Base-by-base conservation (phyloP, 805 yeast species). In the Ogataea philodendri region DNA sequence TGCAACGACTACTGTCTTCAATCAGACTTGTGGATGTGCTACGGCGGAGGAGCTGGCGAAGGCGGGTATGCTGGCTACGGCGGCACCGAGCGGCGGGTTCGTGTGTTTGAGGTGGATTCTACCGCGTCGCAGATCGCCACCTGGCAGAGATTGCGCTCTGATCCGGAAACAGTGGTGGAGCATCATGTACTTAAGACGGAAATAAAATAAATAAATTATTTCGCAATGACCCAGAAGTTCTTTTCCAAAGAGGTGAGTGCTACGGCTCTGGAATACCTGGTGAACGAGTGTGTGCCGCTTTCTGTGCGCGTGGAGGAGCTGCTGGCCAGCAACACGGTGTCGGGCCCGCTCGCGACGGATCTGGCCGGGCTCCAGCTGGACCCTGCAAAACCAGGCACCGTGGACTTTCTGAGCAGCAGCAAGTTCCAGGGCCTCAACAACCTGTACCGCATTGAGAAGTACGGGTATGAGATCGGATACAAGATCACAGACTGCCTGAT, bases 31-130 rank as follows among this genome's bases (percentile, higher is more conserved):
- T 86, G 95, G 95, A 63, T 93, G 21, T 93, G 98, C 54, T 88
- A 87, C 55, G 98, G 96, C 3, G 98, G 98, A 16, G 94, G 80
- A 1, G 71, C 75, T 5, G 98, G 97, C 10, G 94, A 86, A 62
- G 98, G 97, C 24, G 97, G 96, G 0, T 93, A 93, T 55, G 97
- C 83, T 7, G 97, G 97, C 0, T 87, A 88, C 51, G 90, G 88
- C 1, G 90, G 89, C 2, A 85, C 82, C 20, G 68, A 81, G n/a
- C 74, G 98, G 49, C 70, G 97, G 37, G 52, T 87, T 28, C 68
- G 98, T 31, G 50, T 81, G 0, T 90, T 70, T 55, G 87, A 84
- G 26, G 49, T 89, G 9, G 81, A 87, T 54, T 54, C 74, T 1
- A 51, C 59, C 6, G 54, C 57, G 1, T 69, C 71, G 2, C 62